These are phyloP conservation scores for Amanita brunnescens DNA, from an alignment of 768 basidiomycete genomes.

Conservation along the genomic window DNA sequence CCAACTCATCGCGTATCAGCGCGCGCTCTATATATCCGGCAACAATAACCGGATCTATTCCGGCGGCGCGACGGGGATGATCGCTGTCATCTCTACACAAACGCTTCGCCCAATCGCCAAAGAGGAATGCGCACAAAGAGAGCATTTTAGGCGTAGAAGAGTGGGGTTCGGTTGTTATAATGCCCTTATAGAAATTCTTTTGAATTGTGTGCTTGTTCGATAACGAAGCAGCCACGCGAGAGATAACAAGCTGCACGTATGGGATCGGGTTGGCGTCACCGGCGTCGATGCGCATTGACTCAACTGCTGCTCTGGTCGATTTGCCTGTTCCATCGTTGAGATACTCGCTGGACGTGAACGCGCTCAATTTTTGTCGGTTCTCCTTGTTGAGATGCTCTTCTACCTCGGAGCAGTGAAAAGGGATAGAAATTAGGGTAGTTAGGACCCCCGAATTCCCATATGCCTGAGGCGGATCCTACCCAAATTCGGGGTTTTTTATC, in stretches of 20 bases:
- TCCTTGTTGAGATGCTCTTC: no score
- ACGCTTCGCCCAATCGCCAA: slow-evolving; percentile 60
- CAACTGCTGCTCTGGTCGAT: slow-evolving; percentile 43
- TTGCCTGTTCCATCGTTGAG: slow-evolving; percentile 40
- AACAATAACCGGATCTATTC: slow-evolving; percentile 82
- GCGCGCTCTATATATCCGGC: slow-evolving; percentile 51
- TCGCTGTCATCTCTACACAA: slow-evolving; percentile 67
- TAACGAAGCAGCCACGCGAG: slow-evolving; percentile 55
- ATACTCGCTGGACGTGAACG: slow-evolving; percentile 82
- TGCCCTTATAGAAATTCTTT: slow-evolving; percentile 44
- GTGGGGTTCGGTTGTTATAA: slow-evolving; percentile 57
- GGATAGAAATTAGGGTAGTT: no score
- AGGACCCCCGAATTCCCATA: no score
- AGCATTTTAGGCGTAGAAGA: slow-evolving; percentile 75
- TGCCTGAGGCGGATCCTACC: no score
- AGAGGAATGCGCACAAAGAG: slow-evolving; percentile 77
- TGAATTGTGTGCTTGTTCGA: not conserved
- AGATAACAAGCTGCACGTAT: slow-evolving; percentile 81
- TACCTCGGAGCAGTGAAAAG: no score
- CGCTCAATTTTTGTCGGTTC: slow-evolving; percentile 90
- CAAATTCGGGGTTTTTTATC: no score
- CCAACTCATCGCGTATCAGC: slow-evolving; percentile 57
- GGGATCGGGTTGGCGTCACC: slow-evolving; percentile 45
- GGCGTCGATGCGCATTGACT: slow-evolving; percentile 33
- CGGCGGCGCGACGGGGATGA: slow-evolving; percentile 72